Evolutionary conservation across 2,329 filamentous ascomycete species (phyloP).

Genomic region (Simplicillium aogashimaense): DNA sequence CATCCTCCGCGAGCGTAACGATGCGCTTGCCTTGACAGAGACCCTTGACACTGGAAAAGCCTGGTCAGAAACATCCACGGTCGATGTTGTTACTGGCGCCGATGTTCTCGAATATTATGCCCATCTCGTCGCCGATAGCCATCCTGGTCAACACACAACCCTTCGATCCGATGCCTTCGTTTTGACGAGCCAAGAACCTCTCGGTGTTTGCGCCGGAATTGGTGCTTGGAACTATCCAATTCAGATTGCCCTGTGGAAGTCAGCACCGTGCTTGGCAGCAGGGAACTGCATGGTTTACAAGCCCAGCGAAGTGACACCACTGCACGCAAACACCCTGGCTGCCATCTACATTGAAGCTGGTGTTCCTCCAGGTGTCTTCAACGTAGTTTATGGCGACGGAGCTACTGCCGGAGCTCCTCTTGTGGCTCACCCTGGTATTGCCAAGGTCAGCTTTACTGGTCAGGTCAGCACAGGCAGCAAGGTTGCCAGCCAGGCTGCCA

Average conservation of each 20-base stretch:
- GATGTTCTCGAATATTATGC: constrained; percentile 85
- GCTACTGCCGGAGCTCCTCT: constrained; percentile 63
- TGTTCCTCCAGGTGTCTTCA: constrained; percentile 75
- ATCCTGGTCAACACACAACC: constrained; percentile 71
- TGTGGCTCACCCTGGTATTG: constrained; percentile 60
- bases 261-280: constrained; percentile 72
- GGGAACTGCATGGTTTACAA: constrained; percentile 91
- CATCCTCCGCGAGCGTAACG: constrained; percentile 66
- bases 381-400: constrained; percentile 73
- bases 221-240: constrained; percentile 91
- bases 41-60: constrained; percentile 82
- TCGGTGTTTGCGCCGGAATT: constrained; percentile 79
- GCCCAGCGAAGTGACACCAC: constrained; percentile 75
- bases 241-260: constrained; percentile 86
- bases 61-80: constrained; percentile 72
- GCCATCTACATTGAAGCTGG: constrained; percentile 71
- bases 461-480: constrained; percentile 77
- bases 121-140: constrained; percentile 65
- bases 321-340: constrained; percentile 70
- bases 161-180: constrained; percentile 70
- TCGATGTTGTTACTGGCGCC: constrained; percentile 74
- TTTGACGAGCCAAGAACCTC: constrained; percentile 70
- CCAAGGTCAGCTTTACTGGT: constrained; percentile 85
- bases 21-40: constrained; percentile 69
- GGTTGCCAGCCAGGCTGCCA: constrained; percentile 66